Percentiles rank a stretch among this genome's conserved stretches.
phyloP scores from a whole-genome alignment of 495 filamentous ascomycete genomes.

The Cryomyces antarcticus region DNA sequence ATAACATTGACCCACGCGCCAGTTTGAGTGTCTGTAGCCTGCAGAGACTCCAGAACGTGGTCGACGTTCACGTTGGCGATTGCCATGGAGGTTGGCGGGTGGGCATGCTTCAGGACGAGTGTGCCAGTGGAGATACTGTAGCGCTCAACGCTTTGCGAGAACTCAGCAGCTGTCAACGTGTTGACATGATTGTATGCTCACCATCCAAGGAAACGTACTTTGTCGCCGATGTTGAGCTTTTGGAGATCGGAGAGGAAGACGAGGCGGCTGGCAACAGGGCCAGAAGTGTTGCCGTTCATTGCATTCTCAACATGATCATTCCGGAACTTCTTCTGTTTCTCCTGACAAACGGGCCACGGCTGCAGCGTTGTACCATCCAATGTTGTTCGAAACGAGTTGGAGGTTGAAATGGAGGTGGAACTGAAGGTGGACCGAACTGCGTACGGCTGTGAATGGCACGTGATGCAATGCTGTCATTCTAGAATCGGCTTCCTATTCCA shows the following conservation, averaged over 20 bases:
- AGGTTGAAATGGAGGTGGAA: too few relatives aligned
- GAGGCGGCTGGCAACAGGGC: conserved; percentile 42
- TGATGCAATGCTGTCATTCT: too few relatives aligned
- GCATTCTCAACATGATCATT: neutral
- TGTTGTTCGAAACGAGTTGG: too few relatives aligned
- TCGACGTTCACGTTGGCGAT: conserved; percentile 46
- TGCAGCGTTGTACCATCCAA: too few relatives aligned
- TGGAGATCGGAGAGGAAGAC: conserved; percentile 46
- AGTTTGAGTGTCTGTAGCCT: conserved; percentile 39
- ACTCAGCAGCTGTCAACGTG: neutral
- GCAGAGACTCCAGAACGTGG: conserved; percentile 43
- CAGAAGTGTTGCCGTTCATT: conserved; percentile 16
- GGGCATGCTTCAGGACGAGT: conserved; percentile 46
- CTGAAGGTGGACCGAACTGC: too few relatives aligned
- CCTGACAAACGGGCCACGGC: too few relatives aligned
- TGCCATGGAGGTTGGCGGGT: conserved; percentile 24
- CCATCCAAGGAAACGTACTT: conserved; percentile 88
- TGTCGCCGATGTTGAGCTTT: conserved; percentile 34
- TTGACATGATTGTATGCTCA: conserved; percentile 21
- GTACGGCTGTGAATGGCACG: too few relatives aligned
- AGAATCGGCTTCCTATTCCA: too few relatives aligned
- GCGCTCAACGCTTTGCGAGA: conserved; percentile 36
- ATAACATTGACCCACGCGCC: conserved; percentile 88
- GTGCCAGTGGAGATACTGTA: conserved; percentile 41
- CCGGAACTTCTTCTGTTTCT: too few relatives aligned